Evolutionary conservation across 164 flowering plant species (phyloP), one percentile per base, ranked within the genome.

Genomic region (Aristolochia californica): DNA sequence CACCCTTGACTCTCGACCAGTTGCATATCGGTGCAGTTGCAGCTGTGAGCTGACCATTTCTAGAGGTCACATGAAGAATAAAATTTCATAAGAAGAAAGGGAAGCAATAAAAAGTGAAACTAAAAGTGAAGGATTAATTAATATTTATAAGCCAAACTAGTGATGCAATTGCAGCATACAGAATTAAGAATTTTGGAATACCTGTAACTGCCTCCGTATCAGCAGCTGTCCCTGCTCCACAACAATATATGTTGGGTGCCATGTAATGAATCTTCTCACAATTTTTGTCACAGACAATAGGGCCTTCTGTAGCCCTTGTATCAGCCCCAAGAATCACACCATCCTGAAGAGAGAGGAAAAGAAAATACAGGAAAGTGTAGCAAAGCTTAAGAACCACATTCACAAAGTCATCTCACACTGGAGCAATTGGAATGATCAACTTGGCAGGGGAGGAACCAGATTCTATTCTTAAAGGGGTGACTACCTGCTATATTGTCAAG

Each of bases 151-250:
- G 40, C 23, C 18, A 53, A 34, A 26, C 51, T 45, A 22, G 22
- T 17, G 48, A 12, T 26, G 43, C 56, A 43, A 15, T 49, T 11
- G 21, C 20, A 56, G 14, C 23, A 56, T 17, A 16, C 20, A 56
- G 22, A 25, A n/a, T 15, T 1, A 0, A 34, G 27, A 4, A 10
- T 44, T 48, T 24, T 61, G 53, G 27, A 38, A 8, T 76, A 93
- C 99, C 97, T 58, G 97, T 93, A 16, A 89, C 98, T 7, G 97
- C 95, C 73, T 91, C 97, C 45, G 98, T 88, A 66, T 91, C 98
- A 62, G 97, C 96, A 70, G 96, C 96, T 61, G 95, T 88, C 58
- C 98, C 98, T 22, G 96, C 96, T 60, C 96, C 98, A 72, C 96
- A 93, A 66, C 98, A 89, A 61, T 89, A 85, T 10, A 89, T 93